Evolutionary conservation across 345 rosid species (phyloP).

Genomic region (Moringa oleifera): DNA sequence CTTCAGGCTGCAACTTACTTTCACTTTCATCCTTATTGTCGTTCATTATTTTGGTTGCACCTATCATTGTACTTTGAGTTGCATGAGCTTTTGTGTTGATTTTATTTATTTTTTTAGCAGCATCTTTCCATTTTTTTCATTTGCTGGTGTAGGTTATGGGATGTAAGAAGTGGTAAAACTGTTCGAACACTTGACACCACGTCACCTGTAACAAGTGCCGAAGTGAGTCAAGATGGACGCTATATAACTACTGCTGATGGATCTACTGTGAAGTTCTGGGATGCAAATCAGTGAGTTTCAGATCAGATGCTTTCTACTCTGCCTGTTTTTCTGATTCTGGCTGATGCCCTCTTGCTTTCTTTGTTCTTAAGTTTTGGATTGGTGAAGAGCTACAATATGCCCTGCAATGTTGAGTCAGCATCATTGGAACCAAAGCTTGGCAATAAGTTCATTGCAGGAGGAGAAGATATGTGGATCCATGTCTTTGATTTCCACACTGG

Average conservation of each 20-base stretch:
- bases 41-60: too few relatives aligned
- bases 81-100: neutral
- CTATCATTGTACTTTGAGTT: too few relatives aligned
- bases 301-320: neutral
- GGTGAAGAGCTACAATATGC: slow-evolving; percentile 88
- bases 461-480: slow-evolving; percentile 70
- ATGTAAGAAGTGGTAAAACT: slow-evolving; percentile 76
- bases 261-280: slow-evolving; percentile 92
- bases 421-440: slow-evolving; percentile 61
- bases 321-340: neutral
- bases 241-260: slow-evolving; percentile 95
- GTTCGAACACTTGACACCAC: slow-evolving; percentile 80
- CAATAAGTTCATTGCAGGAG: slow-evolving; percentile 55
- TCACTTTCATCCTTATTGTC: neutral
- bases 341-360: slow-evolving; percentile 8
- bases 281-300: slow-evolving; percentile 83
- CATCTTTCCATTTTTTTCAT: slow-evolving; percentile 3
- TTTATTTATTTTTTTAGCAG: neutral
- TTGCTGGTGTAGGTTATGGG: slow-evolving; percentile 66
- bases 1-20: neutral
- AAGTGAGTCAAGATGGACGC: slow-evolving; percentile 92
- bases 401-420: slow-evolving; percentile 72
- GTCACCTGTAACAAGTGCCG: slow-evolving; percentile 88
- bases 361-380: slow-evolving; percentile 60
- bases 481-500: slow-evolving; percentile 67